A percentile compares a stretch with the other conserved stretches of the same genome.
These are phyloP conservation scores for Pichia sorboxylosa DNA, from an alignment of 1,139 yeast species.

Conservation along the genomic window DNA sequence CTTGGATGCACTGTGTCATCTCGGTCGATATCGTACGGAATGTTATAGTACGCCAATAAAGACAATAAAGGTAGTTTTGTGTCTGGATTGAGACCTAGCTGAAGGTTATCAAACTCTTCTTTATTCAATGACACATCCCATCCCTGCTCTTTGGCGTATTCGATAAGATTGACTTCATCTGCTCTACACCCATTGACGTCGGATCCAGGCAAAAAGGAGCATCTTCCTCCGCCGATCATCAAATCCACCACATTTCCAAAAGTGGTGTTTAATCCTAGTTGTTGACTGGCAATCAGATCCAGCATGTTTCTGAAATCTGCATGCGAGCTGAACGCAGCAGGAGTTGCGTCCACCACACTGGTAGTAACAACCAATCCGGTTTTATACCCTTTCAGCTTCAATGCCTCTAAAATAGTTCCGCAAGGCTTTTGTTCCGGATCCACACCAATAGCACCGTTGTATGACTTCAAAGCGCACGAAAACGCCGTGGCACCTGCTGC, in stretches of 20 bases:
- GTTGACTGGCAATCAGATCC: conserved; percentile 76
- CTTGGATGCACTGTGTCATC: conserved; percentile 50
- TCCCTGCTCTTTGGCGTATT: conserved; percentile 45
- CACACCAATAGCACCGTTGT: conserved; percentile 80
- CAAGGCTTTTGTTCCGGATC: conserved; percentile 50
- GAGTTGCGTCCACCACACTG: conserved; percentile 76
- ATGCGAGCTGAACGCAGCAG: conserved; percentile 78
- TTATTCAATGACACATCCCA: conserved; percentile 60
- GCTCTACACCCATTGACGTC: conserved; percentile 48
- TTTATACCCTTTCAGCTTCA: conserved; percentile 60
- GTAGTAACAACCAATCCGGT: conserved; percentile 88
- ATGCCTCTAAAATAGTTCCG: conserved; percentile 76
- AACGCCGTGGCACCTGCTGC: conserved; percentile 95
- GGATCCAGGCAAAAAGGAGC: conserved; percentile 49
- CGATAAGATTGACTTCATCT: conserved; percentile 53
- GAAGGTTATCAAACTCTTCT: conserved; percentile 40
- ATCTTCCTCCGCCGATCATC: conserved; percentile 82
- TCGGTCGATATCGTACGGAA: conserved; percentile 75
- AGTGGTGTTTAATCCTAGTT: conserved; percentile 58
- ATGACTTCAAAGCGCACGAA: conserved; percentile 65
- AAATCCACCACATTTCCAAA: conserved; percentile 57
- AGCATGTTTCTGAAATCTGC: conserved; percentile 63
- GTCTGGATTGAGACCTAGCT: conserved; percentile 37
- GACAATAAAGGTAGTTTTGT: conserved; percentile 63
- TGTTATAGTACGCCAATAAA: conserved; percentile 56